Evolutionary conservation across 1,284 basidiomycete genomes (phyloP), one percentile per base, ranked within the genome.

Genomic region (Rhodotorula sp.): DNA sequence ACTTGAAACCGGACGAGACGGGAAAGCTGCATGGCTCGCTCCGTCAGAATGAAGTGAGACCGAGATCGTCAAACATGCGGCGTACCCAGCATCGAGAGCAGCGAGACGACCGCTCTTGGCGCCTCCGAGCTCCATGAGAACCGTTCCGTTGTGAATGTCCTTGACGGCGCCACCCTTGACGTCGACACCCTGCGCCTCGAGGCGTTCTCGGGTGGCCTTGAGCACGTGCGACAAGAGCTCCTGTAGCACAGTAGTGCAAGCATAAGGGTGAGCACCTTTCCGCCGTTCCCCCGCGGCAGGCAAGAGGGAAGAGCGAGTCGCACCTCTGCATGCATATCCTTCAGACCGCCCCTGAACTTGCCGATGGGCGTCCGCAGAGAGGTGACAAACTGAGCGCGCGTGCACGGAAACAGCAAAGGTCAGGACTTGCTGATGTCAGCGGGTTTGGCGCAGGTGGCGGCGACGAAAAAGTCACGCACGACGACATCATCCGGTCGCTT

Each of bases 61-160:
- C 28, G 28, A 28, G 28, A 28, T 3, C 28, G 3, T 28, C 28
- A 28, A 28, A 28, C 28, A 28, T 28, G 28, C 28, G 28, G 28
- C 28, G 28, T 48, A 78, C 75, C 81, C 81, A 59, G 81, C 81
- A 62, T 81, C 80, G n/a, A 81, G 72, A 12, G 80, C 76, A 7
- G 81, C 81, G 68, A 81, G 75, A 34, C 81, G 72, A 48, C 80
- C 81, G 48, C 76, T 78, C 63, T 81, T 81, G 49, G 81, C 80
- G 14, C 81, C 81, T n/a, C 81, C 81, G 21, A 81, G 75, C 74
- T 81, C 80, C 79, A 80, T 80, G 31, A 82, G 72, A n/a, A 82
- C 81, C 16, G 78, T 82, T 14, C 81, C 81, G 38, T 78, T 78
- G 75, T 77, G 77, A 56, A 82, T 77, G 70, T 82, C 81, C 65